A percentile compares a stretch with the other conserved stretches of the same genome.
phyloP scores from a whole-genome alignment of 1,284 basidiomycete genomes.

The Boletus semigastroideus region DNA sequence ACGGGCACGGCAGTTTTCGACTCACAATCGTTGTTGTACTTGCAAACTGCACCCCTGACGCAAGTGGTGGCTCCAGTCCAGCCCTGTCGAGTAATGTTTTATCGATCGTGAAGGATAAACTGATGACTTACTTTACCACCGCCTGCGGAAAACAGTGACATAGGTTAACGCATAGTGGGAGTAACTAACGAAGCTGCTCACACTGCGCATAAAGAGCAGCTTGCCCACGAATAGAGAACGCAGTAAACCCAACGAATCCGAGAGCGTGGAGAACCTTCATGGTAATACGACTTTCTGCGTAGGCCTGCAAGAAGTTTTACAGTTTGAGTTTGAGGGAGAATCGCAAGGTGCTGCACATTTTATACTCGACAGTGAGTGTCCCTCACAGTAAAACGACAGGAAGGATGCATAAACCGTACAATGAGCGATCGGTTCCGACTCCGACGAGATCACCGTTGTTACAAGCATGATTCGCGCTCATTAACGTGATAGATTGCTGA shows the following conservation, averaged over 20 bases:
- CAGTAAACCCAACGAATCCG: slow-evolving; percentile 2
- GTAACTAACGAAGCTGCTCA: neutral
- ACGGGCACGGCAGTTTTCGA: neutral
- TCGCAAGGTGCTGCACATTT: neutral
- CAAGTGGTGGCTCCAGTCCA: slow-evolving; percentile 16
- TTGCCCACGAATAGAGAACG: slow-evolving; percentile 8
- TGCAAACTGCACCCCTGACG: slow-evolving; percentile 9
- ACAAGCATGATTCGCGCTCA: neutral
- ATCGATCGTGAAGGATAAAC: neutral
- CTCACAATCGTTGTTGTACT: slow-evolving; percentile 10
- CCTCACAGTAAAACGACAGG: neutral
- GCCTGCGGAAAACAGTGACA: slow-evolving; percentile 3
- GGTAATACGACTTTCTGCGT: neutral
- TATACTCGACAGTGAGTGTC: neutral
- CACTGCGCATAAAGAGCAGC: slow-evolving; percentile 15
- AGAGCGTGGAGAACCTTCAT: slow-evolving; percentile 11
- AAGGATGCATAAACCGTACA: neutral
- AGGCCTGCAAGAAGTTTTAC: neutral
- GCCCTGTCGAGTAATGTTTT: neutral
- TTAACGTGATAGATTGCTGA: too few relatives aligned
- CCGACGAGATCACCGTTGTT: neutral
- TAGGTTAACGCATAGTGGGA: neutral
- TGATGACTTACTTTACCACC: slow-evolving; percentile 3
- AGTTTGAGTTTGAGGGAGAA: accelerated
- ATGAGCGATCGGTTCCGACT: too few relatives aligned